Percentiles rank a stretch among this genome's conserved stretches.
Evolutionary conservation across 2,329 filamentous ascomycete genomes (phyloP).

Genomic region (Zymoseptoria pseudotritici): DNA sequence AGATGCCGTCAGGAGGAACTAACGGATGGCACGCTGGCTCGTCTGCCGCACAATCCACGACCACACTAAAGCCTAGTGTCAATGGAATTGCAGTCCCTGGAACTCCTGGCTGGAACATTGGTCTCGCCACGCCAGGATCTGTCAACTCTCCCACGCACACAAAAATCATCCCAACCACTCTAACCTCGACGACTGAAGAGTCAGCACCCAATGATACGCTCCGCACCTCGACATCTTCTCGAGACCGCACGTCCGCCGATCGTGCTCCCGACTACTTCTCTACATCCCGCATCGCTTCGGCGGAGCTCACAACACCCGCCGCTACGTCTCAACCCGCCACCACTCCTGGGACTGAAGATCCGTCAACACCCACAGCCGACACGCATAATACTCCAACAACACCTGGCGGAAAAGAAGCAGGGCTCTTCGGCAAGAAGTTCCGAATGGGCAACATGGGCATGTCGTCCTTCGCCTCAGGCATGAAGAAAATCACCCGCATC

Average conservation of each 20-base stretch:
- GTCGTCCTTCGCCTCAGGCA: conserved; percentile 54
- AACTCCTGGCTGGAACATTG: conserved; percentile 73
- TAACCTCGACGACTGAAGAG: conserved; percentile 30
- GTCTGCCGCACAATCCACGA: conserved; percentile 39
- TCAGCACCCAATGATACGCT: conserved; percentile 45
- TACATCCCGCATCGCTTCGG: conserved; percentile 45
- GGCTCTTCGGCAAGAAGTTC: conserved; percentile 75
- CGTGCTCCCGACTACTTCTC: conserved; percentile 70
- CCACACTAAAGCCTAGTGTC: conserved; percentile 53
- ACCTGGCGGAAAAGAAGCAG: conserved; percentile 54
- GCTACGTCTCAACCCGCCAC: conserved; percentile 20
- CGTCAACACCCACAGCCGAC: conserved; percentile 30
- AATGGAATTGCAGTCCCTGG: conserved; percentile 55
- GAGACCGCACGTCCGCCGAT: conserved; percentile 52
- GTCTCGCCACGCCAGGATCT: conserved; percentile 40
- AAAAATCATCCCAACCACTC: conserved; percentile 31
- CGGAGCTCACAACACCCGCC: conserved; percentile 27
- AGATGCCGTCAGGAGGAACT: conserved; percentile 39
- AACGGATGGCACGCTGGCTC: conserved; percentile 38
- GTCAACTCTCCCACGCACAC: conserved; percentile 28
- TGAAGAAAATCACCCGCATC: conserved; percentile 74
- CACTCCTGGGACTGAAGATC: conserved; percentile 27
- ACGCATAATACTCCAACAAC: conserved; percentile 14
- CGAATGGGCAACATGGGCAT: conserved; percentile 48
- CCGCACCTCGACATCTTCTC: conserved; percentile 47